A percentile compares a stretch with the other conserved stretches of the same genome.
Evolutionary conservation across 768 basidiomycete genomes (phyloP).

Genomic region (Lentinula sp.): DNA sequence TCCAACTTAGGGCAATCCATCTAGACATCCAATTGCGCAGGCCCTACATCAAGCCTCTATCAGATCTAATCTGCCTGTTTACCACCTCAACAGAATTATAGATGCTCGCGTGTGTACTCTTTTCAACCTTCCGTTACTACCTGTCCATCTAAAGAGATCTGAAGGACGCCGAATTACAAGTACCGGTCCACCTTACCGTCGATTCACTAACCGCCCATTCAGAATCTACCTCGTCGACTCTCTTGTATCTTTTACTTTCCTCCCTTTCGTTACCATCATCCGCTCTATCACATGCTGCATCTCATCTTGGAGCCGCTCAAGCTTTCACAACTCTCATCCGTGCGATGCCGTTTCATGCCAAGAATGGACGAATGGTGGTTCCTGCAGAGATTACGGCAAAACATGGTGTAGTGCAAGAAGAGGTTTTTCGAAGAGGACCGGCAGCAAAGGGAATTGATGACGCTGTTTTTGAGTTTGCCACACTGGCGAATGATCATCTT

Average conservation of each 20-base stretch:
- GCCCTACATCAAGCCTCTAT: constrained; percentile 58
- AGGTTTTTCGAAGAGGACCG: constrained; percentile 58
- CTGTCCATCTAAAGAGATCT: constrained; percentile 11
- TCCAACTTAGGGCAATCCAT: constrained; percentile 57
- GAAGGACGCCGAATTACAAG: constrained; percentile 63
- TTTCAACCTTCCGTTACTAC: constrained; percentile 1
- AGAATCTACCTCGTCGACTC: constrained; percentile 74
- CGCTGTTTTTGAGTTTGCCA: constrained; percentile 81
- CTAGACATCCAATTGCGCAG: constrained; percentile 74
- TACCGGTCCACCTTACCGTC: constrained; percentile 57
- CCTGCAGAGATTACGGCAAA: constrained; percentile 79
- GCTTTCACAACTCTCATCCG: constrained; percentile 68
- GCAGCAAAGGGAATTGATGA: constrained; percentile 59
- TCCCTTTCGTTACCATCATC: constrained; percentile 49
- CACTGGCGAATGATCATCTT: constrained; percentile 74
- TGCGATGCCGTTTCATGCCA: constrained; percentile 71
- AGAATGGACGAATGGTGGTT: constrained; percentile 64
- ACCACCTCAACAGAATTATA: constrained; percentile 78
- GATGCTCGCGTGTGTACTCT: constrained; percentile 66
- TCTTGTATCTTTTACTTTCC: constrained; percentile 72
- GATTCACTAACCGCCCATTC: constrained; percentile 68
- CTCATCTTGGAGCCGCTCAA: constrained; percentile 74
- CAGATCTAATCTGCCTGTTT: constrained; percentile 27
- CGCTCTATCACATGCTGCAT: constrained; percentile 67
- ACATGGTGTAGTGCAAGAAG: constrained; percentile 74